These are phyloP conservation scores for Colletotrichum lindemuthianum DNA, from an alignment of 2,329 filamentous ascomycete genomes.

Conservation along the genomic window DNA sequence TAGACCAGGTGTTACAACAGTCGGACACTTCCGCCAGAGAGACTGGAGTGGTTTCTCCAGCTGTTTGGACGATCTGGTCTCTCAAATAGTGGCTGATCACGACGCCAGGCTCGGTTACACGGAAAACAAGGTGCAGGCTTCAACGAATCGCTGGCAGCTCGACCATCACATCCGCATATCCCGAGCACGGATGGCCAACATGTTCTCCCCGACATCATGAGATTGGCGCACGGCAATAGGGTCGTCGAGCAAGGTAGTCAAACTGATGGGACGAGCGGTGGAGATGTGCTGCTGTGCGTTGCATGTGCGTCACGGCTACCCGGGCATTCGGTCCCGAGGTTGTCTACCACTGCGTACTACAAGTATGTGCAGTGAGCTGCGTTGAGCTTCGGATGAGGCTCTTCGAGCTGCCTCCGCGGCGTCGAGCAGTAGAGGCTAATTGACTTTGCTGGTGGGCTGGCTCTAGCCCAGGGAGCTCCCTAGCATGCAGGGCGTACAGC, in stretches of 20 bases:
- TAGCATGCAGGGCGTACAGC: background rate
- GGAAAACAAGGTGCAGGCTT: background rate
- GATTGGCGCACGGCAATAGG: background rate
- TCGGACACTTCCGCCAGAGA: constrained; percentile 14
- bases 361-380: too few relatives aligned
- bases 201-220: background rate
- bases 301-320: constrained; percentile 11
- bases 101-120: background rate
- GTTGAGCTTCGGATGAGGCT: constrained; percentile 24
- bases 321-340: constrained; percentile 21
- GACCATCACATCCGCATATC: constrained; percentile 10
- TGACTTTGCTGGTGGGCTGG: constrained; percentile 26
- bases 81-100: background rate
- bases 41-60: background rate
- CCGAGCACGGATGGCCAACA: constrained; percentile 18
- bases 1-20: too few relatives aligned
- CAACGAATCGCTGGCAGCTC: constrained; percentile 5
- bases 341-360: too few relatives aligned
- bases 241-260: too few relatives aligned
- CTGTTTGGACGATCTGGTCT: constrained; percentile 5
- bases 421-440: background rate
- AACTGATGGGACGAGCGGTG: constrained; percentile 8
- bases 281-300: background rate
- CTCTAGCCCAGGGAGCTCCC: background rate
- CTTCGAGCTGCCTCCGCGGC: background rate